Conservation (phyloP, 2,329 filamentous ascomycete species). For the Cladophialophora immunda region DNA sequence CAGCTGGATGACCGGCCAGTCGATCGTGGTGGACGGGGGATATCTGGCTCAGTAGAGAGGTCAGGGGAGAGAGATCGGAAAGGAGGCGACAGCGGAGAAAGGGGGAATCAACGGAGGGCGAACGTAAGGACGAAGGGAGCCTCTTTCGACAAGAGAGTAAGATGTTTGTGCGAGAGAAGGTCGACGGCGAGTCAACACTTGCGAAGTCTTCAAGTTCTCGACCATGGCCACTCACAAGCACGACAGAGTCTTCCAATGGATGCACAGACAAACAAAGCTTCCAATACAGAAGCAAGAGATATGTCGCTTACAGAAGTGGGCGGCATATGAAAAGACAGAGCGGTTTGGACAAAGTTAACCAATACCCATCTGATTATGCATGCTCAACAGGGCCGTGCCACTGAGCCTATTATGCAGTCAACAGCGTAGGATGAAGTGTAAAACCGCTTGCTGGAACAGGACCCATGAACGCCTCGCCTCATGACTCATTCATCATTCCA, state of each 20-base stretch:
- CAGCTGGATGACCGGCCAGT: slow-evolving; percentile 55
- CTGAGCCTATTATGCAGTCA: neutral
- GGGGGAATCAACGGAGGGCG: neutral
- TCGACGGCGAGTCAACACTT: too few relatives aligned
- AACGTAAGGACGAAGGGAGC: too few relatives aligned
- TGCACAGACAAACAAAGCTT: neutral
- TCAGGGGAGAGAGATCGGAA: neutral
- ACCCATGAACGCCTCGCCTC: neutral
- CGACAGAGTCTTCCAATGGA: neutral
- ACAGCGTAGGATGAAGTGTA: neutral
- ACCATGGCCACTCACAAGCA: too few relatives aligned
- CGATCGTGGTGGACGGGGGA: slow-evolving; percentile 56
- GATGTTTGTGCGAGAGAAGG: too few relatives aligned
- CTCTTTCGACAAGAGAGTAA: too few relatives aligned
- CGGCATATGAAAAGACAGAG: neutral
- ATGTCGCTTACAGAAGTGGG: neutral
- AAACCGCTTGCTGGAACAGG: neutral
- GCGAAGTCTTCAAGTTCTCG: too few relatives aligned
- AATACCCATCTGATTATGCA: slow-evolving; percentile 2
- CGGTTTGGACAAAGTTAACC: neutral
- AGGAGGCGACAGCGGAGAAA: neutral
- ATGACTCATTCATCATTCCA: neutral
- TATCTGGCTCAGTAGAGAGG: slow-evolving; percentile 43
- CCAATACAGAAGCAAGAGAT: neutral
- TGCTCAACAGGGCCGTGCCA: neutral